phyloP scores from a whole-genome alignment of 163 green algal genomes.

The Volvox carteri region DNA sequence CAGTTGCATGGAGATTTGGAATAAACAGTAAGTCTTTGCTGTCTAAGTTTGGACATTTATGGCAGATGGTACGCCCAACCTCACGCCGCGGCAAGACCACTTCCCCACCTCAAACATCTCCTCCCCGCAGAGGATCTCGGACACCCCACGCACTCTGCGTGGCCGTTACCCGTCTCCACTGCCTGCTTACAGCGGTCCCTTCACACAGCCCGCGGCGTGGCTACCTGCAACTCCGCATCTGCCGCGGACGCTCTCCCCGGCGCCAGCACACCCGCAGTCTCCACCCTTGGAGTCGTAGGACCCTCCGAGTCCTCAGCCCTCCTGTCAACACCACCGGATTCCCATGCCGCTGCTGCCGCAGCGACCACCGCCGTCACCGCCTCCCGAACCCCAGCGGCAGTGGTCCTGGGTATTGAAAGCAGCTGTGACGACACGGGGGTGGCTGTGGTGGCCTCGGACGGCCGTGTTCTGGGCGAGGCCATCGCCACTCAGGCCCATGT shows the following conservation, averaged over 20 bases:
- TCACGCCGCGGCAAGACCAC: background rate
- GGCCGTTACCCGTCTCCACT: background rate
- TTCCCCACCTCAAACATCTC: no score
- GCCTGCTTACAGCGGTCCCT: no score
- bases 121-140: background rate
- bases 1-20: no score
- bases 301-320: no score
- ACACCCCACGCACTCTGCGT: background rate
- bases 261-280: background rate
- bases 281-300: background rate
- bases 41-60: no score
- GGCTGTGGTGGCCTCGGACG: constrained; percentile 82
- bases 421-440: constrained; percentile 95
- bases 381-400: background rate
- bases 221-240: no score
- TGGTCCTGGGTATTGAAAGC: constrained; percentile 92
- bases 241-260: no score
- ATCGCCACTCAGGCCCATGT: constrained; percentile 85
- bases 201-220: background rate
- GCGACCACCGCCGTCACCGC: background rate
- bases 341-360: background rate
- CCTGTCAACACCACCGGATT: no score
- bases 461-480: constrained; percentile 78
- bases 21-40: no score
- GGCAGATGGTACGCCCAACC: no score